Percentiles rank a stretch among this genome's conserved stretches.
phyloP scores from a whole-genome alignment of 345 rosid species.

The Excoecaria cochinchinensis region DNA sequence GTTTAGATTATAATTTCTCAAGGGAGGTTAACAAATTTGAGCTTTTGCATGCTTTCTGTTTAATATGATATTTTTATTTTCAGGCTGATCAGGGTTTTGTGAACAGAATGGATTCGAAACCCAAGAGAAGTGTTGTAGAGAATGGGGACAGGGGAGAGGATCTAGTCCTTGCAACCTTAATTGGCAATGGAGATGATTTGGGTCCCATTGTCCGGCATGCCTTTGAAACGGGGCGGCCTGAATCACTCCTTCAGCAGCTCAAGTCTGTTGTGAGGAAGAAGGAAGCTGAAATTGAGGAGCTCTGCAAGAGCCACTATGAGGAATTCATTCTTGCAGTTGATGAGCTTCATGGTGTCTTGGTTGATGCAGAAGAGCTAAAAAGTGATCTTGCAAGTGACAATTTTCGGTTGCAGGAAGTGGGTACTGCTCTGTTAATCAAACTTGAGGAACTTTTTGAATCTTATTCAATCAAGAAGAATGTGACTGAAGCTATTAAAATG shows the following conservation, averaged over 20 bases:
- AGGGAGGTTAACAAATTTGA: not conserved
- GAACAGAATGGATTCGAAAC: conserved; percentile 57
- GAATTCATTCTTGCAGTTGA: conserved; percentile 95
- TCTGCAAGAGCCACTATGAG: conserved; percentile 96
- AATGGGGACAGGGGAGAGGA: conserved; percentile 90
- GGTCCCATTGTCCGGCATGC: conserved; percentile 90
- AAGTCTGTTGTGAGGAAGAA: conserved; percentile 71
- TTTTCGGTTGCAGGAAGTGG: conserved; percentile 81
- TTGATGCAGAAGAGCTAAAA: conserved; percentile 91
- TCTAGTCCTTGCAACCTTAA: conserved; percentile 70
- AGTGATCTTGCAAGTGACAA: conserved; percentile 85
- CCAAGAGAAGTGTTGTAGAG: conserved; percentile 68
- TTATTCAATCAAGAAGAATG: conserved; percentile 70
- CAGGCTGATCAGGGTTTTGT: not conserved
- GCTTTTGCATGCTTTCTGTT: not conserved
- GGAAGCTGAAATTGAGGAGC: conserved; percentile 91
- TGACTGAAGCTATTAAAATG: conserved; percentile 75
- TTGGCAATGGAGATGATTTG: conserved; percentile 89
- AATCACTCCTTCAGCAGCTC: conserved; percentile 78
- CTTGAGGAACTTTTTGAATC: conserved; percentile 87
- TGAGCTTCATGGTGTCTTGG: conserved; percentile 94
- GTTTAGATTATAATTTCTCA: not conserved
- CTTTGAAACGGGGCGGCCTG: conserved; percentile 82
- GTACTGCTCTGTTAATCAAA: conserved; percentile 62
- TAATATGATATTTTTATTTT: not conserved